Conservation (phyloP, 805 yeast species). For the Blastobotrys terrestris region DNA sequence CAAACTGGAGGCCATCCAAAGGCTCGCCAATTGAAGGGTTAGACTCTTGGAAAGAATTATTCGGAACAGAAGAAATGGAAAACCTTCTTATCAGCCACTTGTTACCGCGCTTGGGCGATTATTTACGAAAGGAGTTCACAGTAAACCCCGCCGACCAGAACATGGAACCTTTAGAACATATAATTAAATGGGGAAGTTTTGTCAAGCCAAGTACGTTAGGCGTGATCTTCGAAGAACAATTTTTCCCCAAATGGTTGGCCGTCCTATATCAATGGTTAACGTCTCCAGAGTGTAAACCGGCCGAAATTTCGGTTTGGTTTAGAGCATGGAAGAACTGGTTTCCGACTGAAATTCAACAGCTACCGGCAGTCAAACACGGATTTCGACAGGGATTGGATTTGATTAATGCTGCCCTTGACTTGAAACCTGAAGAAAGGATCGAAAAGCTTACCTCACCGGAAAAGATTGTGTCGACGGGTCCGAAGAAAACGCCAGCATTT, state of each 20-base stretch:
- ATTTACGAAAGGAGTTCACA: constrained; percentile 15
- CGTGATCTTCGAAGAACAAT: constrained; percentile 28
- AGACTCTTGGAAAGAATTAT: constrained; percentile 12
- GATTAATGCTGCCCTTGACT: constrained; percentile 29
- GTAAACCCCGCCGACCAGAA: constrained; percentile 28
- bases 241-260: constrained; percentile 37
- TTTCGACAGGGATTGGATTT: constrained; percentile 27
- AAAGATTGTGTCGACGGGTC: not conserved
- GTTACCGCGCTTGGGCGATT: constrained; percentile 14
- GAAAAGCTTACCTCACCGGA: not conserved
- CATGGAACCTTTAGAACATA: constrained; percentile 14
- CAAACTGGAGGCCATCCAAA: constrained; percentile 10
- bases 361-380: constrained; percentile 12
- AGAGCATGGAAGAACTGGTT: constrained; percentile 29
- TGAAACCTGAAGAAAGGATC: constrained; percentile 11
- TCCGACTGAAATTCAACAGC: constrained; percentile 15
- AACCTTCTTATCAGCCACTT: constrained; percentile 12
- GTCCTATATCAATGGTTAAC: constrained; percentile 29
- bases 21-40: constrained; percentile 12
- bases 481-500: not conserved
- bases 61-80: constrained; percentile 14
- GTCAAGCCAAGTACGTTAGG: constrained; percentile 19
- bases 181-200: constrained; percentile 24
- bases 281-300: constrained; percentile 15
- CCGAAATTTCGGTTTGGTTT: constrained; percentile 30